Evolutionary conservation across 148 eudicot genomes (phyloP).

Genomic region (Rhododendron simsii): DNA sequence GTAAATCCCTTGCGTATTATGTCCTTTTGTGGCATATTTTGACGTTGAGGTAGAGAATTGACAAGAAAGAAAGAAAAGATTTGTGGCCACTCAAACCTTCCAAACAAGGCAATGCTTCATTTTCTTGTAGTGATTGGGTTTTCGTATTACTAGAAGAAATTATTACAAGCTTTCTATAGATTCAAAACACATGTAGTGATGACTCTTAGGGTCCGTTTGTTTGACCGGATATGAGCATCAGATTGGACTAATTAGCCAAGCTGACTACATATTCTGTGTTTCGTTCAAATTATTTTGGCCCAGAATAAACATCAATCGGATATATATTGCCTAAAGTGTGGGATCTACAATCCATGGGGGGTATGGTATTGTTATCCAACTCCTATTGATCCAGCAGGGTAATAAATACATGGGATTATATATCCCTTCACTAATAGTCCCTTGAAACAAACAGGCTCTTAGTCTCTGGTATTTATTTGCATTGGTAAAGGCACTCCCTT

Average conservation of each 20-base stretch:
- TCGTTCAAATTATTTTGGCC: too few species aligned
- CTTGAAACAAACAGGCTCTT: neutral
- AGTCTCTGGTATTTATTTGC: neutral
- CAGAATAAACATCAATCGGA: neutral
- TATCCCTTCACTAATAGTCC: neutral
- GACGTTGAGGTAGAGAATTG: neutral
- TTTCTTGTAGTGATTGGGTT: neutral
- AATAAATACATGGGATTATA: neutral
- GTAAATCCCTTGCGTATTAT: neutral
- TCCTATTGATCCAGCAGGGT: neutral
- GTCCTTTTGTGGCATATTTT: neutral
- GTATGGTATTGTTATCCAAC: neutral
- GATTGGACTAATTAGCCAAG: neutral
- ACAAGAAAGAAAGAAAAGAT: neutral
- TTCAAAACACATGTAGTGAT: neutral
- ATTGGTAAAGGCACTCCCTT: neutral
- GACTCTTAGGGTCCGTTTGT: neutral
- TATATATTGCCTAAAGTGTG: neutral
- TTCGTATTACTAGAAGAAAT: neutral
- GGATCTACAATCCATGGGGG: neutral
- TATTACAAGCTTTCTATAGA: neutral
- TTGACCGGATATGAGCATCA: neutral
- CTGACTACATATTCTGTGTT: neutral
- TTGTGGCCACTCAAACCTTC: neutral
- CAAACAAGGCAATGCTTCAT: neutral